phyloP scores from a whole-genome alignment of 2,329 filamentous ascomycete species.

The Aureobasidium sp. region DNA sequence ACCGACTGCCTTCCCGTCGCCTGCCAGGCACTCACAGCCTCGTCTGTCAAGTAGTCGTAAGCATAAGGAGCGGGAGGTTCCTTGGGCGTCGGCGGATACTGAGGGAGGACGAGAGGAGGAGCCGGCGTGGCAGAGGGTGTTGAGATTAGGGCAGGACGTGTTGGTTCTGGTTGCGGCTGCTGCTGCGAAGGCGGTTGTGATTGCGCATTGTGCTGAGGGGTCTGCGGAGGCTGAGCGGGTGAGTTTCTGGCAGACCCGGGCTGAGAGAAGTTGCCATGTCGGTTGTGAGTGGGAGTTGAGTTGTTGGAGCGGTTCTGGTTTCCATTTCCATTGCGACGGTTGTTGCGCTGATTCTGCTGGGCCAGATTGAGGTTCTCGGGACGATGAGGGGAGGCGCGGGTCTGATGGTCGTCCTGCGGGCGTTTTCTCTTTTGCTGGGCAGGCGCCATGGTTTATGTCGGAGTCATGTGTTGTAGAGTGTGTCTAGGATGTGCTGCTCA shows the following conservation, averaged over 20 bases:
- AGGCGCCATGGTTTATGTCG: constrained; percentile 40
- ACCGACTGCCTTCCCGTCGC: constrained; percentile 59
- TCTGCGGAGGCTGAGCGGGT: constrained; percentile 15
- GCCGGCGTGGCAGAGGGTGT: constrained; percentile 15
- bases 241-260: constrained; percentile 11
- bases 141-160: background rate
- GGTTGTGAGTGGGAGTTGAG: constrained; percentile 15
- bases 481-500: background rate
- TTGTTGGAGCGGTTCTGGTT: constrained; percentile 15
- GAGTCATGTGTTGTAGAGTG: background rate
- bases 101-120: constrained; percentile 15
- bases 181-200: constrained; percentile 9
- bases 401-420: constrained; percentile 36
- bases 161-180: background rate
- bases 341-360: constrained; percentile 39
- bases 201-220: constrained; percentile 16
- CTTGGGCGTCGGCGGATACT: constrained; percentile 17
- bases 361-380: constrained; percentile 46
- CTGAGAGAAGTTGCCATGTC: constrained; percentile 8
- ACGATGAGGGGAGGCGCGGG: constrained; percentile 44
- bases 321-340: constrained; percentile 13
- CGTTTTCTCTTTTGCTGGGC: constrained; percentile 51
- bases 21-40: constrained; percentile 60
- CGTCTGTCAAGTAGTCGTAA: constrained; percentile 70
- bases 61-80: constrained; percentile 44